Base-by-base conservation (phyloP, 768 basidiomycete genomes). In the Mrakia gelida region DNA sequence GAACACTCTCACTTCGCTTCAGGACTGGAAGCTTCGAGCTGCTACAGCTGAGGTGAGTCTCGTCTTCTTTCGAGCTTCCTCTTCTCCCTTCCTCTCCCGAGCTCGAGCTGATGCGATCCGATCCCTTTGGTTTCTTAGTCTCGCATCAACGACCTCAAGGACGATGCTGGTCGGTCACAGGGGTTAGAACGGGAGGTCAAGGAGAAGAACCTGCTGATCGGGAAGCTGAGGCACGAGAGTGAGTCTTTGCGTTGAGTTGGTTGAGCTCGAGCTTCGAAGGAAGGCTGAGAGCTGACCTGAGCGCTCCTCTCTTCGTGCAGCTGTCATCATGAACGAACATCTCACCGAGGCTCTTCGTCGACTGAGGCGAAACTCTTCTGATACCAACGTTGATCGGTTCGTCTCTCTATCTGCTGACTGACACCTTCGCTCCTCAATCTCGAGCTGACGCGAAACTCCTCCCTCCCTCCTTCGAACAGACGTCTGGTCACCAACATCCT, bases 291-390 rank as follows among this genome's bases (percentile, higher is more conserved):
- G 41, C 45, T 72, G 9, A 49, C 5, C 26, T n/a, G 30, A 16
- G 28, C 59, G 63, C 16, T 43, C 21, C 38, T 34, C n/a, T 49
- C 30, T 30, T 80, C 18, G 80, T 96, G 95, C 92, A 97, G 96
- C 92, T 72, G 94, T 99, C 21, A 96, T 98, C 78, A 90, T 95
- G 83, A 98, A 98, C 81, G 97, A 98, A 82, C 97, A 99, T 82
- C 87, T 99, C 16, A 97, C 95, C 81, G 96, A 98, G 84, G 97
- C 97, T 4, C 89, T 99, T n/a, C 92, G 96, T 18, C 91, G 97
- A 32, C 88, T 99, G 71, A 90, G 94, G 67, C 91, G 91, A 80
- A 92, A 90, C 78, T 91, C 93, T 0, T 89, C 92, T 10, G 89
- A 89, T 52, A 93, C 90, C 67, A 98, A 93, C 81, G 96, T 99